Evolutionary conservation across 108 stramenopile species (phyloP).

Genomic region (Discostella pseudostelligera): DNA sequence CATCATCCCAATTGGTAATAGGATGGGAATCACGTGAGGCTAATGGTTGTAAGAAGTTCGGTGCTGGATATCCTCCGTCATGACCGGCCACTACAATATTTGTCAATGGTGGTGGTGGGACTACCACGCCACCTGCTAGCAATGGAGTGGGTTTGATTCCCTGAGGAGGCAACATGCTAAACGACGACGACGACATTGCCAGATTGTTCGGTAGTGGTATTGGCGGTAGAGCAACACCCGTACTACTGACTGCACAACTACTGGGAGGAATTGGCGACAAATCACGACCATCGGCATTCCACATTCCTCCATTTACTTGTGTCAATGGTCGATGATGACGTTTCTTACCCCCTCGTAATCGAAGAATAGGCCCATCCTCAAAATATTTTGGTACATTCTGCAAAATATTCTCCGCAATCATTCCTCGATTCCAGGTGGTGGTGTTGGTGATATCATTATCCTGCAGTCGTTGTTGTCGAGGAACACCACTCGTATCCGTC

Average conservation of each 20-base stretch:
- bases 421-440: not conserved
- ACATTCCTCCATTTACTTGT: not conserved
- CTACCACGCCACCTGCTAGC: not conserved
- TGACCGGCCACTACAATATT: conserved; percentile 64
- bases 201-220: conserved; percentile 1
- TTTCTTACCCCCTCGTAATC: conserved; percentile 41
- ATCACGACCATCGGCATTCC: conserved; percentile 7
- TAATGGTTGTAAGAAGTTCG: conserved; percentile 73
- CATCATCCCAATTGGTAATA: conserved; percentile 57
- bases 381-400: conserved; percentile 59
- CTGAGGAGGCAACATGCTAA: not conserved
- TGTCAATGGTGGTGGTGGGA: conserved; percentile 7
- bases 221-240: not conserved
- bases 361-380: conserved; percentile 50
- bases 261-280: conserved; percentile 18
- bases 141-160: too few species aligned
- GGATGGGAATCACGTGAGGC: conserved; percentile 56
- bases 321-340: conserved; percentile 19
- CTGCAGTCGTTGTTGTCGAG: conserved; percentile 42
- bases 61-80: conserved; percentile 76
- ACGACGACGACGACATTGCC: conserved; percentile 2
- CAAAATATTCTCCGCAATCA: conserved; percentile 33
- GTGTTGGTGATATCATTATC: conserved; percentile 17
- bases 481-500: conserved; percentile 64
- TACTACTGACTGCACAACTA: not conserved